Percentiles rank a stretch among this genome's conserved stretches.
These are phyloP conservation scores for Xylariaceae sp. DNA, from an alignment of 2,329 filamentous ascomycete genomes.

Conservation along the genomic window DNA sequence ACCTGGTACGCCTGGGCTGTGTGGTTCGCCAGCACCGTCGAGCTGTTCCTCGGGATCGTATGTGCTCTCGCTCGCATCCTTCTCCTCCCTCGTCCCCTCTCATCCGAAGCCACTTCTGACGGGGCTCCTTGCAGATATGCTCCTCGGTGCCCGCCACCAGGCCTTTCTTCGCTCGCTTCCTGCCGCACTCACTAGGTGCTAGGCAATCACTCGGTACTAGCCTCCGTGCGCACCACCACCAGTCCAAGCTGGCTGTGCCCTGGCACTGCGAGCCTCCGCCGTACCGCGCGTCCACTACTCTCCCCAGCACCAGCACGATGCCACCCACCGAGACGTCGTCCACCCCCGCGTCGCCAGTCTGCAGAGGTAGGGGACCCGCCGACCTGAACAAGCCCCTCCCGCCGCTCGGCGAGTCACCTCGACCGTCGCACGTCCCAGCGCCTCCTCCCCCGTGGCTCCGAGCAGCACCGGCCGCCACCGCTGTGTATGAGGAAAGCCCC, in stretches of 20 bases:
- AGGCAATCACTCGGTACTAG: slow-evolving; percentile 6
- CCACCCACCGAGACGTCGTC: neutral
- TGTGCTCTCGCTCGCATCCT: slow-evolving; percentile 11
- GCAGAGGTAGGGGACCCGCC: neutral
- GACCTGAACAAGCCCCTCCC: slow-evolving; percentile 25
- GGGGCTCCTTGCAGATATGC: slow-evolving; percentile 26
- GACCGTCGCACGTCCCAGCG: neutral
- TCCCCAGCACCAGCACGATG: too few species aligned
- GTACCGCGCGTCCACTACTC: neutral
- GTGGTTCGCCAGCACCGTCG: slow-evolving; percentile 29
- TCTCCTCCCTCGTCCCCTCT: neutral
- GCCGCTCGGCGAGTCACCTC: slow-evolving; percentile 8
- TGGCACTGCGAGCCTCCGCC: slow-evolving; percentile 8
- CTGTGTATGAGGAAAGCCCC: too few species aligned
- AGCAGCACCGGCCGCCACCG: too few species aligned
- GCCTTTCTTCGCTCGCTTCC: slow-evolving; percentile 33
- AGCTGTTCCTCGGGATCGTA: slow-evolving; percentile 37
- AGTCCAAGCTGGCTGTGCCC: slow-evolving; percentile 2
- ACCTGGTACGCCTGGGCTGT: slow-evolving; percentile 30
- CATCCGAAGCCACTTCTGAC: neutral
- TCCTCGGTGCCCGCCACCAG: slow-evolving; percentile 37
- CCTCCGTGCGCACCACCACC: slow-evolving; percentile 1
- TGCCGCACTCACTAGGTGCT: too few species aligned
- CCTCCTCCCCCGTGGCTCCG: too few species aligned
- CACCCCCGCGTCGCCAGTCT: neutral